phyloP scores from a whole-genome alignment of 2,329 filamentous ascomycete genomes.

The Fusarium pseudonygamai region DNA sequence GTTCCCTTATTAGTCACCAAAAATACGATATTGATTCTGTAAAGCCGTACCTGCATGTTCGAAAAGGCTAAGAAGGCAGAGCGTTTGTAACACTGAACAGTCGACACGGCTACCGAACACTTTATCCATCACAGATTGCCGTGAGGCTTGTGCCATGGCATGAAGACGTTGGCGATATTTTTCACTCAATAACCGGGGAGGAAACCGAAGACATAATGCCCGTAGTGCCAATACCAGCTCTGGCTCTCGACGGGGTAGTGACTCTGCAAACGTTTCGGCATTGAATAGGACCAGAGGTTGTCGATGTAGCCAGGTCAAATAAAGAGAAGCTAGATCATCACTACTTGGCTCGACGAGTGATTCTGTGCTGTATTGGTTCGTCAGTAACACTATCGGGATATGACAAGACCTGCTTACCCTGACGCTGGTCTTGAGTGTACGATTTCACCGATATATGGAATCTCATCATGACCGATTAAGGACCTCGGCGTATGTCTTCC shows the following conservation, averaged over 20 bases:
- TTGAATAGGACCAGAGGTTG: not conserved
- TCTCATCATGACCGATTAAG: not conserved
- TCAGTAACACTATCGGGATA: not conserved
- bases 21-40: too few relatives aligned
- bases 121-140: not conserved
- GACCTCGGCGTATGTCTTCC: not conserved
- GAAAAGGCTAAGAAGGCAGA: not conserved
- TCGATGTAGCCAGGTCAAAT: not conserved
- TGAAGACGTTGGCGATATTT: not conserved
- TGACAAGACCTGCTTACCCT: not conserved
- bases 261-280: not conserved
- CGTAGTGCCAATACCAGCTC: not conserved
- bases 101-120: not conserved
- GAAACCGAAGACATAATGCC: not conserved
- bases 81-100: not conserved
- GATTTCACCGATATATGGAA: fast-evolving
- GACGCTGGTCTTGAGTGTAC: not conserved
- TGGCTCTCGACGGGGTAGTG: not conserved
- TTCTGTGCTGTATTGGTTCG: not conserved
- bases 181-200: not conserved
- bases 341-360: not conserved
- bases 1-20: too few relatives aligned
- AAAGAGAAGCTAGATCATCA: not conserved
- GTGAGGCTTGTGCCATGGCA: not conserved
- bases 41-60: not conserved